Evolutionary conservation across 2,329 filamentous ascomycete genomes (phyloP).

Genomic region (Colletotrichum salicis): DNA sequence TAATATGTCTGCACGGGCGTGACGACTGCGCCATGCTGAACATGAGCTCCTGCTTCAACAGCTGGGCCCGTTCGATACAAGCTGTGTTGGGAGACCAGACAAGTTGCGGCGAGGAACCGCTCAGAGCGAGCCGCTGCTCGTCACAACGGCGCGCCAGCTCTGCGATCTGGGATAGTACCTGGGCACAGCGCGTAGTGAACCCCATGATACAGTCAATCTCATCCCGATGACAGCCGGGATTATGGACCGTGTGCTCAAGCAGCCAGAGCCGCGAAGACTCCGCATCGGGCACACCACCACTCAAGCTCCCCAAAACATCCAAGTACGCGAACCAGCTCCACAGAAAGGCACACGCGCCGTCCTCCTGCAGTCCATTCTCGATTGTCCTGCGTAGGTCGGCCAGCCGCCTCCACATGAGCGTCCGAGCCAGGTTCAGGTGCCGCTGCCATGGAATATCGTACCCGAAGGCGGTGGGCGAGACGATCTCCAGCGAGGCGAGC

Average conservation of each 20-base stretch:
- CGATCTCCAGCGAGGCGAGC: constrained; percentile 84
- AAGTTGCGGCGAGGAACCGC: constrained; percentile 43
- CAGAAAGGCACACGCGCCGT: constrained; percentile 77
- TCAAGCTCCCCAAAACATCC: constrained; percentile 80
- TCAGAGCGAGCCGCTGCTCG: constrained; percentile 67
- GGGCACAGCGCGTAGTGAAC: constrained; percentile 78
- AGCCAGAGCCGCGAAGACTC: constrained; percentile 62
- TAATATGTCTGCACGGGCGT: constrained; percentile 54
- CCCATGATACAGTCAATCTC: constrained; percentile 86
- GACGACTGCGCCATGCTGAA: constrained; percentile 60
- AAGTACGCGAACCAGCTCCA: constrained; percentile 87
- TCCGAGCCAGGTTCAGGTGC: constrained; percentile 79
- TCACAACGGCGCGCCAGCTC: constrained; percentile 77
- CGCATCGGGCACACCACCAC: constrained; percentile 58
- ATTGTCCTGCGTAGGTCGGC: constrained; percentile 43
- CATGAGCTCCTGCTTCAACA: constrained; percentile 70
- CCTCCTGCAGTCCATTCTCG: constrained; percentile 57
- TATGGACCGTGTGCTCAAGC: constrained; percentile 62
- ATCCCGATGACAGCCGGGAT: constrained; percentile 64
- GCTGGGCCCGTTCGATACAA: constrained; percentile 65
- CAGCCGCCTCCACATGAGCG: constrained; percentile 75
- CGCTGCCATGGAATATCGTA: constrained; percentile 84
- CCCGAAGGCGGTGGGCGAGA: constrained; percentile 83
- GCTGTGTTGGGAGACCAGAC: constrained; percentile 69
- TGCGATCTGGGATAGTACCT: constrained; percentile 77